Percentiles rank a stretch among this genome's conserved stretches.
These are phyloP conservation scores for Clavaria fumosa DNA, from an alignment of 768 basidiomycete genomes.

Conservation along the genomic window DNA sequence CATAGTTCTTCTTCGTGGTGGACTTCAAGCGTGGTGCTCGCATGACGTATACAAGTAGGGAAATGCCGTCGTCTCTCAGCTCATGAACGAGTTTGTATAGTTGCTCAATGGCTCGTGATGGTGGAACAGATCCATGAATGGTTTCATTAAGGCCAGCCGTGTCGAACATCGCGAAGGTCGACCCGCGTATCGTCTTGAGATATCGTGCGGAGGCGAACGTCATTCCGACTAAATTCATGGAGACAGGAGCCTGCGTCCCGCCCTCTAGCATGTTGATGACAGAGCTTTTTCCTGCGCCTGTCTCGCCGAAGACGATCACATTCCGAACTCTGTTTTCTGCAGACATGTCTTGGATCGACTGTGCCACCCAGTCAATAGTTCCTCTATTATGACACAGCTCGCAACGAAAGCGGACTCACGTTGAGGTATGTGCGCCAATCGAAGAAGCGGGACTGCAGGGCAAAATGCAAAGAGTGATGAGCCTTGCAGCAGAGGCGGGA, in stretches of 20 bases:
- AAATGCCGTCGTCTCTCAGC: not conserved
- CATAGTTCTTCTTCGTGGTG: not conserved
- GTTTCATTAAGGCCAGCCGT: not conserved
- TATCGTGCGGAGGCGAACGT: not conserved
- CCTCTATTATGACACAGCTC: too few species aligned
- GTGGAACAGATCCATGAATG: not conserved
- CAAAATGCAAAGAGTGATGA: too few species aligned
- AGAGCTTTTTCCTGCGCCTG: not conserved
- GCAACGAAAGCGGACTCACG: too few species aligned
- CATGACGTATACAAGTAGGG: slow-evolving; percentile 2
- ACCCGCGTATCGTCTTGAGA: not conserved
- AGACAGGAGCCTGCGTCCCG: not conserved
- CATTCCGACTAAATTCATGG: not conserved
- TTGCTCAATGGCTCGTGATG: not conserved
- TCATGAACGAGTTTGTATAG: not conserved
- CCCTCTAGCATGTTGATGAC: not conserved
- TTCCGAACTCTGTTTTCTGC: too few species aligned
- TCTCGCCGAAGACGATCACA: not conserved
- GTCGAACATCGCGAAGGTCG: not conserved
- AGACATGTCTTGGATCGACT: too few species aligned
- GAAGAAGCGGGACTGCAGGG: too few species aligned
- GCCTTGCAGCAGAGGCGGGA: too few species aligned
- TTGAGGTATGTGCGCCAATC: too few species aligned
- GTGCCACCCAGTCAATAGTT: too few species aligned
- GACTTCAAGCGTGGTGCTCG: not conserved